Percentiles rank a stretch among this genome's conserved stretches.
These are phyloP conservation scores for Coemansia sp. DNA, from an alignment of 192 early-diverging fungal species.

Conservation along the genomic window DNA sequence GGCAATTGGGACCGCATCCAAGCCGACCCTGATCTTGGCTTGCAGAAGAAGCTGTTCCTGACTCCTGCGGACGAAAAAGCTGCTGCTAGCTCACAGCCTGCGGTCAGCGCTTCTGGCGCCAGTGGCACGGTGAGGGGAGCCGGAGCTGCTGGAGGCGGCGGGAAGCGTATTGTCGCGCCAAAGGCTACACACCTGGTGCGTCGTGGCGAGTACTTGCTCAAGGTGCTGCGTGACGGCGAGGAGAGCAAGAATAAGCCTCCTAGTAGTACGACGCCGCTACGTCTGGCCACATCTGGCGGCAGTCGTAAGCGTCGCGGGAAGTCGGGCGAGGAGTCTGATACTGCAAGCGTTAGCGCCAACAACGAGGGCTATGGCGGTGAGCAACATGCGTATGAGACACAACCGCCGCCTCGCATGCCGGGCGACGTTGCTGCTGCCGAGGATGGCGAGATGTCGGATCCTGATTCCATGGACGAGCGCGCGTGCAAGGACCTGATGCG, in stretches of 20 bases:
- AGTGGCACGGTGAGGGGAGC: conserved; percentile 14
- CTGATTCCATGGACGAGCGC: conserved; percentile 58
- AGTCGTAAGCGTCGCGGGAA: conserved; percentile 39
- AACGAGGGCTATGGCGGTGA: conserved; percentile 17
- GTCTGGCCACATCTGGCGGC: not conserved
- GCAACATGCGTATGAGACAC: not conserved
- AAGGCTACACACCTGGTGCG: conserved; percentile 84
- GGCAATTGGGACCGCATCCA: conserved; percentile 88
- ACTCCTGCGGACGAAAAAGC: conserved; percentile 53
- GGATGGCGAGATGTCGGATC: conserved; percentile 46
- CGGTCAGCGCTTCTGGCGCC: conserved; percentile 22
- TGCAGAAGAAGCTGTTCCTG: conserved; percentile 86
- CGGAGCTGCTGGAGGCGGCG: conserved; percentile 10
- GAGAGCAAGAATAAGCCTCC: conserved; percentile 39
- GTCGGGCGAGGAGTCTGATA: conserved; percentile 32
- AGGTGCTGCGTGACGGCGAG: conserved; percentile 74
- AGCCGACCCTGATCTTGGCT: conserved; percentile 72
- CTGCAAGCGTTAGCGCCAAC: conserved; percentile 19
- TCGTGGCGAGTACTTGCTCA: conserved; percentile 88
- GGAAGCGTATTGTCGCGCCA: conserved; percentile 61
- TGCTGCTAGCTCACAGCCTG: conserved; percentile 23
- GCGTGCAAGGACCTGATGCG: conserved; percentile 68
- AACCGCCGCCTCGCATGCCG: conserved; percentile 7
- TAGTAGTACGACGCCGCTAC: conserved; percentile 12
- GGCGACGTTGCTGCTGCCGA: conserved; percentile 12